phyloP scores from a whole-genome alignment of 495 filamentous ascomycete species.

The Pseudevernia furfuracea region DNA sequence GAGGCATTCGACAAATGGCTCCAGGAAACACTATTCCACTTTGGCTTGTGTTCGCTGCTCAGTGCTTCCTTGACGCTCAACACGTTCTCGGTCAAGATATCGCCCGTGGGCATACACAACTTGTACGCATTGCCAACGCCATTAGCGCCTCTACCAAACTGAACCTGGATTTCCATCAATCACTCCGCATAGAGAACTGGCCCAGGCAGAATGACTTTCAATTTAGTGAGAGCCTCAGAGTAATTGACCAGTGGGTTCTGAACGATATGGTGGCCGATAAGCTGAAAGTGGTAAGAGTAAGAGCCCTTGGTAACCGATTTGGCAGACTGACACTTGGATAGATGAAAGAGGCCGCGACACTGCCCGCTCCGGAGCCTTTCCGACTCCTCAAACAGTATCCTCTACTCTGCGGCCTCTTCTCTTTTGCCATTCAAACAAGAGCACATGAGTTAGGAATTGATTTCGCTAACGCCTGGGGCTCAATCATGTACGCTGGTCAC shows the following conservation, averaged over 20 bases:
- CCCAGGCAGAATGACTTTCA: slow-evolving; percentile 27
- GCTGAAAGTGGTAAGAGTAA: slow-evolving; percentile 3
- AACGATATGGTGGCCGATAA: slow-evolving; percentile 23
- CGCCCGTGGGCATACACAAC: slow-evolving; percentile 15
- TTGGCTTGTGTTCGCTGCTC: slow-evolving; percentile 34
- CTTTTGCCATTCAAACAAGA: slow-evolving; percentile 27
- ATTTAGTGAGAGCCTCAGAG: slow-evolving; percentile 20
- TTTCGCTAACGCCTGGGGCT: slow-evolving; percentile 33
- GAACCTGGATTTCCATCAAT: slow-evolving; percentile 33
- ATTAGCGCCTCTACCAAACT: slow-evolving; percentile 28
- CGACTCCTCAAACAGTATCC: slow-evolving; percentile 25
- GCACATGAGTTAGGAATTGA: slow-evolving; percentile 28
- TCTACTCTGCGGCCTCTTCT: slow-evolving; percentile 32
- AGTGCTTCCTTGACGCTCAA: slow-evolving; percentile 38
- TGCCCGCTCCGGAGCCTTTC: slow-evolving; percentile 19
- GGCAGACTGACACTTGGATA: not conserved
- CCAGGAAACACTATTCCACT: slow-evolving; percentile 26
- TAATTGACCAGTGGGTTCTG: slow-evolving; percentile 22
- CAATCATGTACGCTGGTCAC: slow-evolving; percentile 31
- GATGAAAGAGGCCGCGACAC: not conserved
- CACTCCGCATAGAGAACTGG: slow-evolving; percentile 32
- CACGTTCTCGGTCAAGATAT: slow-evolving; percentile 27
- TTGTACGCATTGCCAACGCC: slow-evolving; percentile 18
- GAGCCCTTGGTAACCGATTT: not conserved
- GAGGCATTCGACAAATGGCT: slow-evolving; percentile 28